Conservation (phyloP, 805 yeast species). For the Komagataella pastoris region DNA sequence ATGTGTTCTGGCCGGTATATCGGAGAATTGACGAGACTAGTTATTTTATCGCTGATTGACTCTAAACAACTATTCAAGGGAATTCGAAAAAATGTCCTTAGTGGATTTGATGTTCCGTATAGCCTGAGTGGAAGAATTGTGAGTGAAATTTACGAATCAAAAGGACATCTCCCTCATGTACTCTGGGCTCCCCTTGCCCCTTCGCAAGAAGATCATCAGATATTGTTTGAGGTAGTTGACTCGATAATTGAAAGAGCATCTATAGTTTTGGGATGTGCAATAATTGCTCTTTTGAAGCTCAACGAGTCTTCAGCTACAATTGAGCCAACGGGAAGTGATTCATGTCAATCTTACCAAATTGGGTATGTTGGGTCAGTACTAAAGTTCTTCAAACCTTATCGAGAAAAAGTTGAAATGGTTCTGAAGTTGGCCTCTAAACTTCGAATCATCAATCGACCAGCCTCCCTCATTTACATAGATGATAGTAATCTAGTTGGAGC, state of each 20-base stretch:
- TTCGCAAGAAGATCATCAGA: slow-evolving; percentile 13
- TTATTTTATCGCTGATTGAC: slow-evolving; percentile 21
- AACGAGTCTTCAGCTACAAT: background rate
- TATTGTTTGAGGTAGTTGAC: slow-evolving; percentile 19
- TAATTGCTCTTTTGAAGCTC: slow-evolving; percentile 22
- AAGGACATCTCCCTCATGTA: background rate
- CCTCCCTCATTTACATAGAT: background rate
- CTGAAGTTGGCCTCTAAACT: slow-evolving; percentile 1
- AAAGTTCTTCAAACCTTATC: slow-evolving; percentile 25
- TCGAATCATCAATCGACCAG: background rate
- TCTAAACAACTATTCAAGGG: slow-evolving; percentile 4
- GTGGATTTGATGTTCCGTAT: slow-evolving; percentile 7
- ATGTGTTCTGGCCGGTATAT: slow-evolving; percentile 43
- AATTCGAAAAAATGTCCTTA: background rate
- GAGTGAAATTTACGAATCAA: slow-evolving; percentile 23
- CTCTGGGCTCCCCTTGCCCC: background rate
- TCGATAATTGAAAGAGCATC: slow-evolving; percentile 31
- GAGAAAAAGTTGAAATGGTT: slow-evolving; percentile 17
- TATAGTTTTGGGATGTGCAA: slow-evolving; percentile 24
- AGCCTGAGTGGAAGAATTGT: slow-evolving; percentile 27
- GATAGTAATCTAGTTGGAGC: background rate
- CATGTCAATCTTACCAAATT: slow-evolving; percentile 9
- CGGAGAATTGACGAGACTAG: slow-evolving; percentile 36
- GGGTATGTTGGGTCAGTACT: slow-evolving; percentile 42
- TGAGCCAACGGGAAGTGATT: slow-evolving; percentile 8